Base-by-base conservation (phyloP, 257 asterid species). In the Nicotiana sylvestris region DNA sequence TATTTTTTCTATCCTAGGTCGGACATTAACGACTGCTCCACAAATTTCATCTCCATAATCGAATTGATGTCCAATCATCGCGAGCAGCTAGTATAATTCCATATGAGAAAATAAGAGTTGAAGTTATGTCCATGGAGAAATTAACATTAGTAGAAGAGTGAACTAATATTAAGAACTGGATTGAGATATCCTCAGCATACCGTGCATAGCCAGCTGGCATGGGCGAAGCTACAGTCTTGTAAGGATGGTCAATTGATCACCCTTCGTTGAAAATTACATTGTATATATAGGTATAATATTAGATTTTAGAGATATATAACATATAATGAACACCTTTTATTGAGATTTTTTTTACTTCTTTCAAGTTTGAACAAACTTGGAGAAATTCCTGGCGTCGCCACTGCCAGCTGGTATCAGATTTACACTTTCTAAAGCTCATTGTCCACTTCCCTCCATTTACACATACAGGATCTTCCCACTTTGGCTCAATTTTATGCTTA, bases 41-140 rank as follows among this genome's bases (percentile, higher is more conserved):
- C 99, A 96, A 33, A 96, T 96, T 81, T 96, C 99, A 85, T 94
- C 98, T 83, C 96, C 98, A 82, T 92, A 72, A 81, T 94, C 94
- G 81, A 96, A 96, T 85, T 96, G 98, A 83, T 96, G 98, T 46
- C 98, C 98, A 81, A 96, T 93, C 97, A 94, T 89, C n/a, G 98
- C 98, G 74, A 96, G 89, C 88, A 96, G 85, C 99, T 96, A 83
- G 76, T 30, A 82, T 65, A 72, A 83, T 76, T 77, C 56, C 88
- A 85, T n/a, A 74, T 55, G 18, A 51, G 62, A 81, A 64, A 43
- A 81, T 27, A 46, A 80, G 66, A 29, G 67, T 4, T 5, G 32
- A 66, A 32, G 32, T 49, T 27, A 74, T 6, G 27, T 6, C 15
- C 0, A 49, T 49, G 25, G 62, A 13, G 64, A 15, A 49, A 49